phyloP scores from a whole-genome alignment of 2,329 filamentous ascomycete genomes.

The Pseudophaeomoniella oleicola region DNA sequence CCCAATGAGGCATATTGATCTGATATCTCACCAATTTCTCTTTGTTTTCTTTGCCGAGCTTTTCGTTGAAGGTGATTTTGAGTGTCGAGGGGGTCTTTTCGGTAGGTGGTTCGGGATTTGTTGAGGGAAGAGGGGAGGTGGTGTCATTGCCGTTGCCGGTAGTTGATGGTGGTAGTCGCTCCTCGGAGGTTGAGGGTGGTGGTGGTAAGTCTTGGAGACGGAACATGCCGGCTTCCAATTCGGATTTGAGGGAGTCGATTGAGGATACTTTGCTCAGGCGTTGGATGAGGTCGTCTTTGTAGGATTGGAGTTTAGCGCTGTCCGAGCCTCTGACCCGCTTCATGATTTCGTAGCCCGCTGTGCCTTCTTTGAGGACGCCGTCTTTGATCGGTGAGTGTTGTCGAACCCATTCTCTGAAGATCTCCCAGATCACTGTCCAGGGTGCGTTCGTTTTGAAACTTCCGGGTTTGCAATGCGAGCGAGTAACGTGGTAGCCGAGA shows the following conservation, averaged over 20 bases:
- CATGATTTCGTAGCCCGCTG: slow-evolving; percentile 58
- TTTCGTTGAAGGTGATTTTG: slow-evolving; percentile 65
- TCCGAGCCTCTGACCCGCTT: slow-evolving; percentile 15
- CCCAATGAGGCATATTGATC: slow-evolving; percentile 83
- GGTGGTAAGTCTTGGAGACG: slow-evolving; percentile 13
- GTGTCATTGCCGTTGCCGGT: not conserved
- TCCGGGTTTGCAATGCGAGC: slow-evolving; percentile 78
- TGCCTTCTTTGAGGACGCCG: slow-evolving; percentile 53
- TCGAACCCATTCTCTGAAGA: slow-evolving; percentile 82
- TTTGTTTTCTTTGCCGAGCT: slow-evolving; percentile 54
- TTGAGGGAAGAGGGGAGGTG: not conserved
- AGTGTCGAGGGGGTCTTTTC: slow-evolving; percentile 20
- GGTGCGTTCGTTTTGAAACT: slow-evolving; percentile 90
- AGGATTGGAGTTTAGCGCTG: slow-evolving; percentile 18
- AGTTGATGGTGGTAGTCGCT: not conserved
- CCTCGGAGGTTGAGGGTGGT: not conserved
- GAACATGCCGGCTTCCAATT: slow-evolving; percentile 29
- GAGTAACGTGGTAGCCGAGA: slow-evolving; percentile 67
- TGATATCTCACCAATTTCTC: slow-evolving; percentile 75
- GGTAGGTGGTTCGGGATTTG: not conserved
- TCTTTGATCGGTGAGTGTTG: slow-evolving; percentile 68
- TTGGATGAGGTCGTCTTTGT: slow-evolving; percentile 22
- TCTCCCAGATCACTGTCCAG: slow-evolving; percentile 78
- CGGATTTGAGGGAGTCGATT: slow-evolving; percentile 23
- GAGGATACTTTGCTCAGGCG: slow-evolving; percentile 18